Evolutionary conservation across 106 monocot species (phyloP), one percentile per base, ranked within the genome.

Genomic region (Hemerocallis citrina): DNA sequence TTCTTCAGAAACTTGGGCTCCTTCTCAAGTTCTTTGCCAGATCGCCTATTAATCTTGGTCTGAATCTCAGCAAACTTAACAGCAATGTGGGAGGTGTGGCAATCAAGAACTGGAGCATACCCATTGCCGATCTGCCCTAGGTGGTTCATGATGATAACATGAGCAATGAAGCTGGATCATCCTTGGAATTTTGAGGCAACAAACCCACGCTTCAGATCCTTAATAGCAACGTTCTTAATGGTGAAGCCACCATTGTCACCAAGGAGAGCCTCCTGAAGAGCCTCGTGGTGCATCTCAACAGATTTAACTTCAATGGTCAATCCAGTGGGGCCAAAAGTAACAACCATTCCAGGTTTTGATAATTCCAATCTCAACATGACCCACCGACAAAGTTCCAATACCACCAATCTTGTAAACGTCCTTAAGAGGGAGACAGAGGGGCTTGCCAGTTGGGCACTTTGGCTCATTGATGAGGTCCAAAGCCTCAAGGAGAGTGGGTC

Each of bases 121-220:
- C 58, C 58, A 58, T 35, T 58, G 15, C 39, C 37, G 12, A 39
- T 54, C 39, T 55, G 54, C 8, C 66, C 66, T 0, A 55, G 66
- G 55, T 67, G 66, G 66, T 67, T 67, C 66, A 67, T 67, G 54
- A 67, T 67, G 55, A 67, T 67, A 20, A 67, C 66, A 25, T 67
- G 66, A 7, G 66, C 35, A 5, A 55, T 67, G 40, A 67, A 67
- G 38, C 31, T 67, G 66, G 66, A 39, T 66, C 66, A 15, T 63
- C 63, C 44, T 63, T 63, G 1, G 66, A 67, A 25, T n/a, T 67
- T 67, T 4, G 66, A 67, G 9, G 66, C 66, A 32, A 67, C 66
- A 42, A 20, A 55, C 0, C 66, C 66, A 37, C 66, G 52, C 52
- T 67, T 67, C 50, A 67, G 49, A 30, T 67, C 66, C 13, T 67